Evolutionary conservation across 306 rosid genomes (phyloP).

Genomic region (Trifolium dubium): DNA sequence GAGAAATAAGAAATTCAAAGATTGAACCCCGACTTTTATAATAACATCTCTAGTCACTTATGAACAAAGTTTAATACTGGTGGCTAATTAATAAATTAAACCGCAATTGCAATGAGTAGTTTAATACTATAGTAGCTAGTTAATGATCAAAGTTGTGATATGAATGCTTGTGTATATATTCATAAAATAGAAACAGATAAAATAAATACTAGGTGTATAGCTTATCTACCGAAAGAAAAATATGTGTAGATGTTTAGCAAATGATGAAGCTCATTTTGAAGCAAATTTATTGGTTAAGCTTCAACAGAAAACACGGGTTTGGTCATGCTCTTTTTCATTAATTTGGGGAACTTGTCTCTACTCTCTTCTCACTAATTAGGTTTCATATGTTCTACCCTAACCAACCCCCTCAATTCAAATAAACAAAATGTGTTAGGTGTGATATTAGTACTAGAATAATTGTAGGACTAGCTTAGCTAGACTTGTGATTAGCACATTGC

Average conservation of each 20-base stretch:
- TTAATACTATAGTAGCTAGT: too few species aligned
- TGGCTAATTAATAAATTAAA: too few species aligned
- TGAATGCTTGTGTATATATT: background rate
- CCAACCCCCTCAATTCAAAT: background rate
- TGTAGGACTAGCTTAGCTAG: slow-evolving; percentile 34
- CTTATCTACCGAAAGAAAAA: background rate
- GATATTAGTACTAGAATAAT: slow-evolving; percentile 6
- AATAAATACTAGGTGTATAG: too few species aligned
- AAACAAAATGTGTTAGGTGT: background rate
- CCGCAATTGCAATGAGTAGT: too few species aligned
- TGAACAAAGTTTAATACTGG: too few species aligned
- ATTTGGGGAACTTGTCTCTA: slow-evolving; percentile 33
- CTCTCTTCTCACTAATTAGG: slow-evolving; percentile 15
- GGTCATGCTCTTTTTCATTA: slow-evolving; percentile 35
- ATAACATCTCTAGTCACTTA: too few species aligned
- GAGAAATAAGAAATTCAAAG: too few species aligned
- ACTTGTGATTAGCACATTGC: slow-evolving; percentile 50
- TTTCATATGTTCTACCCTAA: background rate
- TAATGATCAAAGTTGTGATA: too few species aligned
- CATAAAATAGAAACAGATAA: background rate
- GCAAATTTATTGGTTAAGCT: slow-evolving; percentile 29
- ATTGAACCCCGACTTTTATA: too few species aligned
- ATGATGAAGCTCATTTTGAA: background rate
- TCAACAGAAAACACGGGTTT: slow-evolving; percentile 51
- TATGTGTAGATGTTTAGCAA: background rate